Evolutionary conservation across 208 protist species (phyloP).

Genomic region (Naegleria fowleri): DNA sequence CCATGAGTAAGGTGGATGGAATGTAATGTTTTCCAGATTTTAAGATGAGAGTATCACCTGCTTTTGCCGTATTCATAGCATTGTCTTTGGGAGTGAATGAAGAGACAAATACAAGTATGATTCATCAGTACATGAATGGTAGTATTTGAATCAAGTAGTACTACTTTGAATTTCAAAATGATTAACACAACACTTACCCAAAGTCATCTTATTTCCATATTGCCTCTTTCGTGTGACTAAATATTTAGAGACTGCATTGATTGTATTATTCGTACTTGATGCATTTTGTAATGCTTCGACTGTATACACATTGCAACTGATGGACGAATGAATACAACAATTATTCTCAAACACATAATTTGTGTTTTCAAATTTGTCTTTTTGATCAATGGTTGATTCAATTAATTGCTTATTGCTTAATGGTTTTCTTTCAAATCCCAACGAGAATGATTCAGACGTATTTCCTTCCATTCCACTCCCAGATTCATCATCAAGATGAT

Average conservation of each 20-base stretch:
- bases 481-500: neutral
- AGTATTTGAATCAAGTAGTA: neutral
- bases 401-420: neutral
- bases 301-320: neutral
- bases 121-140: neutral
- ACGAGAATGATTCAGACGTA: neutral
- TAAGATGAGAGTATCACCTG: neutral
- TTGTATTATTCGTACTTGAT: neutral
- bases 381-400: neutral
- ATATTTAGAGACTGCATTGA: neutral
- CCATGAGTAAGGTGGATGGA: neutral
- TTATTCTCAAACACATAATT: neutral
- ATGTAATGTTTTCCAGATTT: neutral
- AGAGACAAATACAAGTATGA: neutral
- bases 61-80: neutral
- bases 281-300: neutral
- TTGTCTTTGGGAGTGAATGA: too few species aligned
- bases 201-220: neutral
- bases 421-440: too few species aligned
- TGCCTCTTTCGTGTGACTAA: neutral
- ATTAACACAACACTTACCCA: neutral
- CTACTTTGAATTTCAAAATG: neutral
- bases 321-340: neutral
- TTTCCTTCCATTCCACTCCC: neutral
- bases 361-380: neutral